Percentiles rank a stretch among this genome's conserved stretches.
Evolutionary conservation across 768 basidiomycete species (phyloP).

Genomic region (Suillus lakei): DNA sequence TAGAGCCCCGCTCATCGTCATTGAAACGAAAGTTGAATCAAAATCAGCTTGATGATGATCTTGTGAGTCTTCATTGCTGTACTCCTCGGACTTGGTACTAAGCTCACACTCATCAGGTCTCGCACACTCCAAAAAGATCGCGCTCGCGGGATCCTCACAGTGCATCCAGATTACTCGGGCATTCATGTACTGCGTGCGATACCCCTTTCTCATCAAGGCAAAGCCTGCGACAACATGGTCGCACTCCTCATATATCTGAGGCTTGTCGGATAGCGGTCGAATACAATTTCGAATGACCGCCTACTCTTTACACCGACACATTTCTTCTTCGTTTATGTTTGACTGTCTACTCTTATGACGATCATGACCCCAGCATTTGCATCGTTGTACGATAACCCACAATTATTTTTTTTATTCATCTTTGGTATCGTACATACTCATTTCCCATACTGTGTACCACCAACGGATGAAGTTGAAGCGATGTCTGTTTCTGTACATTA

Average conservation of each 20-base stretch:
- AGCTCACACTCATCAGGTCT: slow-evolving; percentile 42
- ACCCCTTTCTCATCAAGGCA: slow-evolving; percentile 63
- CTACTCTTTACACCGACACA: not conserved
- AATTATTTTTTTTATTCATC: slow-evolving; percentile 27
- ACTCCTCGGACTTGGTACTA: slow-evolving; percentile 6
- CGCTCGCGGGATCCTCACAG: slow-evolving; percentile 47
- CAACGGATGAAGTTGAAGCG: slow-evolving; percentile 19
- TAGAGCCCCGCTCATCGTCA: slow-evolving; percentile 37
- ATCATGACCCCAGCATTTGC: slow-evolving; percentile 25
- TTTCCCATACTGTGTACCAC: slow-evolving; percentile 23
- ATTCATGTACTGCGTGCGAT: slow-evolving; percentile 80
- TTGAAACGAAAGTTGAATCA: slow-evolving; percentile 53
- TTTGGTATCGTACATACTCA: slow-evolving; percentile 30
- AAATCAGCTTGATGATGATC: slow-evolving; percentile 46
- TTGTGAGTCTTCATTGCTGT: slow-evolving; percentile 34
- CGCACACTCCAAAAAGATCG: slow-evolving; percentile 62
- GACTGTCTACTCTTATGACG: slow-evolving; percentile 14
- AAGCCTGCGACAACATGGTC: slow-evolving; percentile 65
- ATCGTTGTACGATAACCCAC: slow-evolving; percentile 36
- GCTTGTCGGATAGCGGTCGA: slow-evolving; percentile 77
- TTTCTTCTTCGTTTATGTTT: slow-evolving; percentile 2
- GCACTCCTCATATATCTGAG: slow-evolving; percentile 55
- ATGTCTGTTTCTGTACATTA: slow-evolving; percentile 32
- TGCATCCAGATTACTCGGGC: slow-evolving; percentile 47
- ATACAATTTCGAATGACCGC: slow-evolving; percentile 65